Evolutionary conservation across 352 stramenopile genomes (phyloP).

Genomic region (Phytophthora aleatoria): DNA sequence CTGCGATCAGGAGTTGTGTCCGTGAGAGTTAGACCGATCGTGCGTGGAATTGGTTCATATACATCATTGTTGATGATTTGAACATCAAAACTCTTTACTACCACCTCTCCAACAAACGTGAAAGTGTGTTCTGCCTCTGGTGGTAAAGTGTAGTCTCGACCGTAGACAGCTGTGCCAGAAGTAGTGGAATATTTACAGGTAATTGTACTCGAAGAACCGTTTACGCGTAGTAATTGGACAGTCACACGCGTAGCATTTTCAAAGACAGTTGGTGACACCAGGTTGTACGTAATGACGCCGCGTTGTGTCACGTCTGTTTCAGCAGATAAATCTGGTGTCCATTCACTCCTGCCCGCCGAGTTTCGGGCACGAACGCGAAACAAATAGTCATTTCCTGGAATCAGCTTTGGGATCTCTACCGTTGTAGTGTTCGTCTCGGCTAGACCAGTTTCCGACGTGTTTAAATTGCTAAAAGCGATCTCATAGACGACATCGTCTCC

Average conservation of each 20-base stretch:
- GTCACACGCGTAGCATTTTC: slow-evolving; percentile 46
- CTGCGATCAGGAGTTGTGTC: slow-evolving; percentile 45
- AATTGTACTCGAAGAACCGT: slow-evolving; percentile 52
- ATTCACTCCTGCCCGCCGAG: slow-evolving; percentile 41
- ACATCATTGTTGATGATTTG: slow-evolving; percentile 46
- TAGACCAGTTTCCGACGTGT: neutral
- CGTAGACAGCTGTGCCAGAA: slow-evolving; percentile 31
- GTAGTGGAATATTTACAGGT: slow-evolving; percentile 39
- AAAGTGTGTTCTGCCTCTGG: slow-evolving; percentile 23
- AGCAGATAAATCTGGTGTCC: slow-evolving; percentile 29
- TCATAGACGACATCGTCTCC: slow-evolving; percentile 46
- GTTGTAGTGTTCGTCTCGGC: neutral
- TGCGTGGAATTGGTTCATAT: slow-evolving; percentile 35
- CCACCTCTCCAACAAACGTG: slow-evolving; percentile 45
- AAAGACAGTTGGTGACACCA: slow-evolving; percentile 30
- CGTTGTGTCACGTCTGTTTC: slow-evolving; percentile 56
- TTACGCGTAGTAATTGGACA: slow-evolving; percentile 47
- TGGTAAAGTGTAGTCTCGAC: slow-evolving; percentile 41
- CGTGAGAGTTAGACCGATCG: slow-evolving; percentile 37
- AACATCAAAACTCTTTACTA: slow-evolving; percentile 40
- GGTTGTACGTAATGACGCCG: slow-evolving; percentile 38
- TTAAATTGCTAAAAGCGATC: slow-evolving; percentile 28
- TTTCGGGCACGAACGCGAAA: slow-evolving; percentile 46
- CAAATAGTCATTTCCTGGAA: slow-evolving; percentile 41
- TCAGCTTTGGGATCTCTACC: slow-evolving; percentile 32